Evolutionary conservation across 139 green algal genomes (phyloP), one percentile per base, ranked within the genome.

Genomic region (Zygnema cylindricum): DNA sequence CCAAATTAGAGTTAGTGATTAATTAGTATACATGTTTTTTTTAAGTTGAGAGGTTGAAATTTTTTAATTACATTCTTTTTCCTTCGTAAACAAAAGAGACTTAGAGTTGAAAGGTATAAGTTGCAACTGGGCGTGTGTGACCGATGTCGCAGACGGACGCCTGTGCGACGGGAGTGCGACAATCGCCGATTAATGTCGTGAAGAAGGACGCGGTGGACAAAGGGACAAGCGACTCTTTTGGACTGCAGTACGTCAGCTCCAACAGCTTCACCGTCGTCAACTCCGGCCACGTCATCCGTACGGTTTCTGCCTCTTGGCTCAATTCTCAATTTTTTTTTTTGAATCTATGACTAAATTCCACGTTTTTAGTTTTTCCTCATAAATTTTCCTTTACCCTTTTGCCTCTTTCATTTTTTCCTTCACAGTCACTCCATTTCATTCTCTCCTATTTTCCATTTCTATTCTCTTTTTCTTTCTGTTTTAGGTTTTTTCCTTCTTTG

Each of bases 111-210:
- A 25, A 73, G 25, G 30, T 73, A 30, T 35, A 25, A 30, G 25
- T 35, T 73, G 30, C 57, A 73, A 25, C 30, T 73, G 57, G 57
- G 57, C 57, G 25, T 35, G 30, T 73, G 57, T 73, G 25, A 35
- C 30, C 25, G 57, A 35, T 25, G 30, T 73, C 30, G 57, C 57
- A 30, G 57, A 35, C 25, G 25, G 30, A 73, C 30, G 25, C 25
- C 30, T 73, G 57, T 73, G 73, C 73, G 43, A 81, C 16, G 73
- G 73, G 21, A 21, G 23, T 21, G 43, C 42, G 73, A n/a, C 73
- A 81, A 22, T 81, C 79, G 25, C 79, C 79, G 25, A 79, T 86
- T 32, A 86, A 86, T 35, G 76, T 86, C 36, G 79, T 86, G 40
- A 79, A 40, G 79, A 35, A 32, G 25, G 41, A 84, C 16, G 11